Percentiles rank a stretch among this genome's conserved stretches.
These are phyloP conservation scores for Arabidopsis suecica DNA, from an alignment of 345 rosid genomes.

Conservation along the genomic window DNA sequence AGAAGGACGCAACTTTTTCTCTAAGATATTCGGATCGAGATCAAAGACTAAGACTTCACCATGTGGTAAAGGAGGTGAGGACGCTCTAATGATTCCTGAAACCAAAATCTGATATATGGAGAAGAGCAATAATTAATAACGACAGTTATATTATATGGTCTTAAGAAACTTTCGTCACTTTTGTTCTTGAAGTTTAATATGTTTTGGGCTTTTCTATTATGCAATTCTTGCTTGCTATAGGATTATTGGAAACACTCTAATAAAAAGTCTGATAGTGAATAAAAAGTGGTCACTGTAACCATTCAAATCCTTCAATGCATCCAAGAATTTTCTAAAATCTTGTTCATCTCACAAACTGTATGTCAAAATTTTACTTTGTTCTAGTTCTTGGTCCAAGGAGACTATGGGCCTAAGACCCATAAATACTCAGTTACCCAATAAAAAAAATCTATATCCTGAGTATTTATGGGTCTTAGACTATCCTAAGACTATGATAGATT, in stretches of 20 bases:
- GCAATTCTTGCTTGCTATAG: constrained; percentile 2
- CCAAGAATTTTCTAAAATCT: not conserved
- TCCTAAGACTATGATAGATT: too few species aligned
- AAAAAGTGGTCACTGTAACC: too few species aligned
- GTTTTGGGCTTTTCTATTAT: constrained; percentile 3
- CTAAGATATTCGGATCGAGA: constrained; percentile 53
- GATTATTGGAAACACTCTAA: not conserved
- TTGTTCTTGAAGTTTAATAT: constrained; percentile 27
- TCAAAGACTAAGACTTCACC: constrained; percentile 49
- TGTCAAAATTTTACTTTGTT: too few species aligned
- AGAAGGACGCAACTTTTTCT: constrained; percentile 65
- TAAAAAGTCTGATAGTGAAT: too few species aligned
- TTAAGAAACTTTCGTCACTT: constrained; percentile 17
- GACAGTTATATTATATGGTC: not conserved
- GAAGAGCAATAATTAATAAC: constrained; percentile 23
- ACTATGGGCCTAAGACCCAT: too few species aligned
- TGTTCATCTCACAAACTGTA: not conserved
- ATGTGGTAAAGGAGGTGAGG: constrained; percentile 30
- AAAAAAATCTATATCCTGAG: too few species aligned
- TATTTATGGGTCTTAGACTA: too few species aligned
- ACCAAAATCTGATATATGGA: constrained; percentile 29
- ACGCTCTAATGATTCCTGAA: constrained; percentile 21
- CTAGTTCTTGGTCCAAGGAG: too few species aligned
- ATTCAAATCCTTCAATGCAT: not conserved
- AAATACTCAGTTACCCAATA: too few species aligned